Conservation (phyloP, 495 filamentous ascomycete species). For the Usnea hakonensis region DNA sequence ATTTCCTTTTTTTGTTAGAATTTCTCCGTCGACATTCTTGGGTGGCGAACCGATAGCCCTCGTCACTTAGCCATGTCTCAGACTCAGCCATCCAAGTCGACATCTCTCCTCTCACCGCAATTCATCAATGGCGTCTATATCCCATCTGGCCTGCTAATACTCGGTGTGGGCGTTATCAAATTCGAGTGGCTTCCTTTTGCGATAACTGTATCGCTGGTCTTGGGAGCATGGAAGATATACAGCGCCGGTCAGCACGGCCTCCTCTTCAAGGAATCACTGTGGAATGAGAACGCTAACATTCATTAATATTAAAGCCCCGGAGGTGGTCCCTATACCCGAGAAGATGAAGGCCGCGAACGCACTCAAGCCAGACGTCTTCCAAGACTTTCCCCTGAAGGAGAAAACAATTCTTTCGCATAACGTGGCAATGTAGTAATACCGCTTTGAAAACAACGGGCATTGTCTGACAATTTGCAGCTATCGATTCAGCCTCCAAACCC, state of each 20-base stretch:
- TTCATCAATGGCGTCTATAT: slow-evolving; percentile 72
- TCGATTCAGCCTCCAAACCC: slow-evolving; percentile 74
- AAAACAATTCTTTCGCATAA: slow-evolving; percentile 94
- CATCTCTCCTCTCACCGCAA: slow-evolving; percentile 40
- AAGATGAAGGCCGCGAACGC: slow-evolving; percentile 54
- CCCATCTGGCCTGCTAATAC: slow-evolving; percentile 71
- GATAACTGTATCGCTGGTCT: slow-evolving; percentile 48
- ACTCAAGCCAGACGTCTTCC: slow-evolving; percentile 79
- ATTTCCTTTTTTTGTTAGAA: not conserved
- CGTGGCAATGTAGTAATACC: slow-evolving; percentile 59
- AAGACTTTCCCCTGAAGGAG: slow-evolving; percentile 80
- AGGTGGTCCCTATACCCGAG: not conserved
- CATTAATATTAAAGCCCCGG: slow-evolving; percentile 34
- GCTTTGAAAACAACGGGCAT: not conserved
- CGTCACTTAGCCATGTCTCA: slow-evolving; percentile 20
- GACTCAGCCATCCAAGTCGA: slow-evolving; percentile 23
- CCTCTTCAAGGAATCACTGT: slow-evolving; percentile 20
- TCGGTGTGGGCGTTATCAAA: slow-evolving; percentile 70
- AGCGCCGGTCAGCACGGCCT: slow-evolving; percentile 43
- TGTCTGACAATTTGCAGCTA: slow-evolving; percentile 51
- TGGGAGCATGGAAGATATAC: slow-evolving; percentile 54
- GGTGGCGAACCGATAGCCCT: too few relatives aligned
- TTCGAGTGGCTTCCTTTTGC: slow-evolving; percentile 70
- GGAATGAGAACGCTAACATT: slow-evolving; percentile 15
- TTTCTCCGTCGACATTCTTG: not conserved